Base-by-base conservation (phyloP, 225 moss, liverwort and hornwort species). In the Physcomitrellopsis africana region DNA sequence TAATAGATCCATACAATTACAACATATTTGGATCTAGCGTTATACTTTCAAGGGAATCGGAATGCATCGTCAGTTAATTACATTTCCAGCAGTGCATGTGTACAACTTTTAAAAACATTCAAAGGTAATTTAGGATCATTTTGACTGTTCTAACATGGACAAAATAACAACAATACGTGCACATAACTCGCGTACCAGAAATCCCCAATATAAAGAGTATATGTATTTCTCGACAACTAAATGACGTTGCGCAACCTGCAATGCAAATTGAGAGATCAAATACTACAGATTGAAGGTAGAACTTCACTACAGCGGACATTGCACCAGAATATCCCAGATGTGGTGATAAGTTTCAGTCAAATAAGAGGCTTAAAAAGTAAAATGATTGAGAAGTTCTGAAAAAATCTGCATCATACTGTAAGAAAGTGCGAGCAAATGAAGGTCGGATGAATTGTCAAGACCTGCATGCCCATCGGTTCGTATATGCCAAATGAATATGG, bases 171-270 rank as follows among this genome's bases (percentile, higher is more conserved):
- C 32, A 37, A 4, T 37, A 66, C 11, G 64, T 41, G 65, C 16
- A 57, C 23, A 42, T 53, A 68, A 29, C 18, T 56, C 19, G 77
- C 85, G 22, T 79, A 94, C 94, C 94, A 79, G 78, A 69, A 95
- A 95, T 37, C 94, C 94, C 94, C 94, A 95, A 65, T 82, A 92
- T 10, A 89, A 27, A n/a, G 92, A 81, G 58, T 89, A 92, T 10
- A 91, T 59, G 72, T 92, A 95, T 53, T 91, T 95, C 13, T 51
- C 32, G 11, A 79, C 0, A 46, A 81, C 42, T 9, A 18, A 62
- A 20, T 41, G 9, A 14, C 75, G 67, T 81, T 81, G 58, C 11
- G 81, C 75, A 67, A 91, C 82, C 78, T 79, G 81, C 60, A 92
- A 74, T 45, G 47, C 47, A 49, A 26, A 69, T 27, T 54, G 45